phyloP scores from a whole-genome alignment of 1,284 basidiomycete species.

The Ustilago cynodontis region DNA sequence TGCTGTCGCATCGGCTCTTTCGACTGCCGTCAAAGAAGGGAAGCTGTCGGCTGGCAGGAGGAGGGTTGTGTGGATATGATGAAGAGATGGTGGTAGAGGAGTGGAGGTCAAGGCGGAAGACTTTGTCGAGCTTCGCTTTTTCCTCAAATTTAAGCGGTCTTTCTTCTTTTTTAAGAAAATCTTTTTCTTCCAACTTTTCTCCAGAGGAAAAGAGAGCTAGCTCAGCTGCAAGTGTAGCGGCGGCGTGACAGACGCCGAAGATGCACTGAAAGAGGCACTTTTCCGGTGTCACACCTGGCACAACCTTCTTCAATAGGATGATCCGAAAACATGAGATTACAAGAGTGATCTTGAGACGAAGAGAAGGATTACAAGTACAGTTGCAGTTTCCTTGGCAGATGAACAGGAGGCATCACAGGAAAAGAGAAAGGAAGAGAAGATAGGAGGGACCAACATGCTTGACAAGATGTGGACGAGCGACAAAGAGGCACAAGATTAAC shows the following conservation, averaged over 20 bases:
- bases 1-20: background rate
- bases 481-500: constrained; percentile 10
- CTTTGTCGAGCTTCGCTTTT: background rate
- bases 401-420: background rate
- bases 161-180: background rate
- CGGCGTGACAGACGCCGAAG: background rate
- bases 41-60: background rate
- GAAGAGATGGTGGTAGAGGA: background rate
- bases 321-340: background rate
- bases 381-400: background rate
- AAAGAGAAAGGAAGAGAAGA: background rate
- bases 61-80: background rate
- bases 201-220: background rate
- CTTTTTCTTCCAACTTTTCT: background rate
- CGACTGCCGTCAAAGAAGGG: background rate
- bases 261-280: background rate
- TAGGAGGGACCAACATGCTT: background rate
- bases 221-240: background rate
- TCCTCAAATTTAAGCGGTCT: background rate
- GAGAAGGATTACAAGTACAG: background rate
- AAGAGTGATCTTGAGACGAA: background rate
- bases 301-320: background rate
- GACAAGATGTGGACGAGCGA: background rate
- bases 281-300: background rate
- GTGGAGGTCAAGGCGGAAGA: background rate